Base-by-base conservation (phyloP, 2,329 filamentous ascomycete genomes). In the Colletotrichum karsti region DNA sequence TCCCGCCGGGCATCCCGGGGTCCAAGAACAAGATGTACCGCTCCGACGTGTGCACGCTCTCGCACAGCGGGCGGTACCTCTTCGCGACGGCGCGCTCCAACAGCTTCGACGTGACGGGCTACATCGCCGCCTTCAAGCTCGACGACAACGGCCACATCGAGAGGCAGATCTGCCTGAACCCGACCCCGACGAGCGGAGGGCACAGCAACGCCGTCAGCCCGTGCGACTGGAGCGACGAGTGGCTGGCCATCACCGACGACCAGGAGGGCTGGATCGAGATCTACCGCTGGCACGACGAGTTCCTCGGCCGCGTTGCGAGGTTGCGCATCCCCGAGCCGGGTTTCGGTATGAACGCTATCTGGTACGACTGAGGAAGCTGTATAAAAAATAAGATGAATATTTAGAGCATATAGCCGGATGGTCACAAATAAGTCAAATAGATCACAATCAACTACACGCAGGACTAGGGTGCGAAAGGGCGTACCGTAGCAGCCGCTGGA, bases 301-400 rank as follows among this genome's bases (percentile, higher is more conserved):
- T 91, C 73, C 81, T 97, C 59, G 91, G 89, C 2, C 84, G 93
- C 4, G 93, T 97, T 7, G 93, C 93, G 15, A 86, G 92, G 70
- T 84, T 93, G 70, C 90, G 93, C 72, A 90, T 97, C 39, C 90
- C 90, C 6, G 94, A 97, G 82, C 93, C 92, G n/a, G 94, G 94
- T 1, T 97, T 97, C 77, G 93, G 93, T 2, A 97, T 97, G 94
- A 97, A 97, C 81, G 93, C 93, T n/a, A 94, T 97, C 70, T 97
- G 94, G 94, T 96, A 96, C 78, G 92, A 97, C 65, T 82, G 69
- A 44, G 15, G 12, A 22, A n/a, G 28, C 6, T 4, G 15, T 35
- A 46, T 15, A 15, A 26, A 18, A 18, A 0, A 33, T 18, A 35
- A 28, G 15, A 28, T 13, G 26, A 28, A 51, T 33, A 7, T 18